Conservation (phyloP, 768 basidiomycete species). For the Mycena metata region DNA sequence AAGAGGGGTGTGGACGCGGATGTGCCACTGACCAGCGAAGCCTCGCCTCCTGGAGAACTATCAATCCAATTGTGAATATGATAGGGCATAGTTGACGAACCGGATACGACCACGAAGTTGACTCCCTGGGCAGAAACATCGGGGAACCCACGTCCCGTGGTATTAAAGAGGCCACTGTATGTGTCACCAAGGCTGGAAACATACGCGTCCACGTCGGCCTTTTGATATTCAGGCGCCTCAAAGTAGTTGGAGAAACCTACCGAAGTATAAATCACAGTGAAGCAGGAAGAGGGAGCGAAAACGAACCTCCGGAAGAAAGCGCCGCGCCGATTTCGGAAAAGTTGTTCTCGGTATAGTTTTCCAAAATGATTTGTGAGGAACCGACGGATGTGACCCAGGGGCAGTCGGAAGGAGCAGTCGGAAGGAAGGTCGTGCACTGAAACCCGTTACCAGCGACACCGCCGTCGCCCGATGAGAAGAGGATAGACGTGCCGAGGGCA, state of each 20-base stretch:
- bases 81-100: slow-evolving; percentile 9
- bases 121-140: slow-evolving; percentile 33
- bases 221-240: slow-evolving; percentile 50
- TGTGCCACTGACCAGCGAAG: slow-evolving; percentile 52
- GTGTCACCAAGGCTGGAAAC: slow-evolving; percentile 40
- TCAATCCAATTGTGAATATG: not conserved
- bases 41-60: slow-evolving; percentile 6
- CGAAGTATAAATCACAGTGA: slow-evolving; percentile 31
- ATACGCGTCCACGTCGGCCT: slow-evolving; percentile 45
- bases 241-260: slow-evolving; percentile 59
- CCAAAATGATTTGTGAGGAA: no score
- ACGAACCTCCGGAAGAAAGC: no score
- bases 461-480: slow-evolving; percentile 62
- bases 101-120: slow-evolving; percentile 28
- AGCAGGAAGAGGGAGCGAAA: slow-evolving; percentile 7
- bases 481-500: slow-evolving; percentile 59
- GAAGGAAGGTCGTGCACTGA: slow-evolving; percentile 31
- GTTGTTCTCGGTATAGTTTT: slow-evolving; percentile 31
- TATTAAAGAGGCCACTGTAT: no score
- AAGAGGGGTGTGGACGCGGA: slow-evolving; percentile 55
- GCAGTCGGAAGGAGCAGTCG: slow-evolving; percentile 35
- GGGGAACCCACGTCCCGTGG: slow-evolving; percentile 37
- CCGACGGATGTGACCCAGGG: slow-evolving; percentile 43
- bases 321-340: slow-evolving; percentile 25
- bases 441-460: slow-evolving; percentile 54